Evolutionary conservation across 257 asterid species (phyloP).

Genomic region (Nicotiana tomentosiformis): DNA sequence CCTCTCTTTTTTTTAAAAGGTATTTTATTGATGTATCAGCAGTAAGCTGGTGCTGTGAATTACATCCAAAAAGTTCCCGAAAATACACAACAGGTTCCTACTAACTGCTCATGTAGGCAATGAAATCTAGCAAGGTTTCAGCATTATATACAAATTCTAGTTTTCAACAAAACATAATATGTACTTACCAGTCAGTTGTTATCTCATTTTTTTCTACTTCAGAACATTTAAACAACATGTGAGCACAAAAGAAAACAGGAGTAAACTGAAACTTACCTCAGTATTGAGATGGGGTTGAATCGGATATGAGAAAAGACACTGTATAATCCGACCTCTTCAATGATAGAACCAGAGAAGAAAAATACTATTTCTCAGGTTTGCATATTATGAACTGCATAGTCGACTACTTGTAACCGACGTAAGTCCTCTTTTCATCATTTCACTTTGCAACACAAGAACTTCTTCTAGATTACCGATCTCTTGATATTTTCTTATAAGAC

Average conservation of each 20-base stretch:
- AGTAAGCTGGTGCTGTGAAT: not conserved
- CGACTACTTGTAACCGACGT: constrained; percentile 20
- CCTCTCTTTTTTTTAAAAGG: not conserved
- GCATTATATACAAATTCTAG: not conserved
- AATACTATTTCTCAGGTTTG: not conserved
- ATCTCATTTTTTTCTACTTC: not conserved
- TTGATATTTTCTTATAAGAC: constrained; percentile 59
- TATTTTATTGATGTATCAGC: not conserved
- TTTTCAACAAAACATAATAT: not conserved
- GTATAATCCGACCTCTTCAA: not conserved
- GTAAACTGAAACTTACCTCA: constrained; percentile 9
- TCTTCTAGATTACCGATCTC: constrained; percentile 59
- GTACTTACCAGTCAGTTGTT: not conserved
- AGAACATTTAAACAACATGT: not conserved
- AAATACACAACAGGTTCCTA: not conserved
- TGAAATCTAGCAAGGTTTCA: not conserved
- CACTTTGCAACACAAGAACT: constrained; percentile 52
- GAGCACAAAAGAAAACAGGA: not conserved
- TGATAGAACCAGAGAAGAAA: not conserved
- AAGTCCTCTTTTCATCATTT: constrained; percentile 56
- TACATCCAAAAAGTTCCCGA: not conserved
- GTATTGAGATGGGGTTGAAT: not conserved
- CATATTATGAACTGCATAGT: constrained; percentile 25
- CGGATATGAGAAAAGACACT: not conserved
- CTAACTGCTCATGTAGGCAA: not conserved